phyloP scores from a whole-genome alignment of 2,329 filamentous ascomycete genomes.

The Sarocladium strictum region DNA sequence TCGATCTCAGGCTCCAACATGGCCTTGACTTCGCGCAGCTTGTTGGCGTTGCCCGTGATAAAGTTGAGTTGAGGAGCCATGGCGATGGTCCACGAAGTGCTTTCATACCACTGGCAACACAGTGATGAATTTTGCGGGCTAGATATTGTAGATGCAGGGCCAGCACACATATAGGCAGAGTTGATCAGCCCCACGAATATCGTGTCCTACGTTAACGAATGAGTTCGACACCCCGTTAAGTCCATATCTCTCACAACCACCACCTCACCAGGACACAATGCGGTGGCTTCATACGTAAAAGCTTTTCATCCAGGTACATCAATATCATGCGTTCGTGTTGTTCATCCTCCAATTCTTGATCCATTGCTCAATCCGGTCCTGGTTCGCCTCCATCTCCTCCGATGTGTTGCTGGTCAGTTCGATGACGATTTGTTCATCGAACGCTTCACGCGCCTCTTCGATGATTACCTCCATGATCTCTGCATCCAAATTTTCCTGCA shows the following conservation, averaged over 20 bases:
- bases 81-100: too few species aligned
- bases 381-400: constrained; percentile 83
- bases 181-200: too few species aligned
- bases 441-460: constrained; percentile 83
- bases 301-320: too few species aligned
- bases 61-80: constrained; percentile 63
- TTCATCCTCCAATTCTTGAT: constrained; percentile 74
- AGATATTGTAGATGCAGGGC: too few species aligned
- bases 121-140: too few species aligned
- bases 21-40: constrained; percentile 80
- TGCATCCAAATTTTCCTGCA: constrained; percentile 93
- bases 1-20: constrained; percentile 73
- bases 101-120: too few species aligned
- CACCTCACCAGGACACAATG: too few species aligned
- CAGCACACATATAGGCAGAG: too few species aligned
- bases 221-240: not conserved
- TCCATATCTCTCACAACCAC: too few species aligned
- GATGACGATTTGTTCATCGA: constrained; percentile 81
- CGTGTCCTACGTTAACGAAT: too few species aligned
- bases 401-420: constrained; percentile 77
- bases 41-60: constrained; percentile 95
- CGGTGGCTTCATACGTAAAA: too few species aligned
- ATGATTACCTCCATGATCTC: constrained; percentile 96
- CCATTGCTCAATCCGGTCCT: constrained; percentile 80
- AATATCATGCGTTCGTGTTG: constrained; percentile 21